Conservation (phyloP, 2,329 filamentous ascomycete genomes). For the Sporothrix dimorphospora region DNA sequence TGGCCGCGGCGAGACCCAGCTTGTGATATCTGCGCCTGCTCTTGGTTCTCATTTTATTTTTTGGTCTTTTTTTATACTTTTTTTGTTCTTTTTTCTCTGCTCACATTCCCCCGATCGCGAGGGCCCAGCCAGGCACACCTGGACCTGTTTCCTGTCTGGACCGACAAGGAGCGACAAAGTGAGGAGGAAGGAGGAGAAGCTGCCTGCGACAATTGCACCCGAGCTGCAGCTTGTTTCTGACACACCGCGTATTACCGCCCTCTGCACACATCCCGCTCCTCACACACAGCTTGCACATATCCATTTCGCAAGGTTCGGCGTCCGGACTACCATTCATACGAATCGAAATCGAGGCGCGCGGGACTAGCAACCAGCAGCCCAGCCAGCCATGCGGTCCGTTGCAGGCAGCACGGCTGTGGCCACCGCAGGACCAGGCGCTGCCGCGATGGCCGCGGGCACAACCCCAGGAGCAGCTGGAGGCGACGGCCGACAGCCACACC, state of each 20-base stretch:
- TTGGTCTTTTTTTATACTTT: background rate
- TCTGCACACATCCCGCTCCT: conserved; percentile 12
- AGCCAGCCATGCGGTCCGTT: conserved; percentile 19
- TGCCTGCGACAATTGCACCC: conserved; percentile 25
- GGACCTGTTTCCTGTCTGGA: background rate
- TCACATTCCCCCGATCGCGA: conserved; percentile 13
- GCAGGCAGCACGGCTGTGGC: conserved; percentile 21
- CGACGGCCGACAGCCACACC: conserved; percentile 15
- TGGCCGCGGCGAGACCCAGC: conserved; percentile 22
- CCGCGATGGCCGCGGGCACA: background rate
- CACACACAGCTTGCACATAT: background rate
- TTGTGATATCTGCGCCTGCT: conserved; percentile 23
- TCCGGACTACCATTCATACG: conserved; percentile 19
- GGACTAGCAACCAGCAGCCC: background rate
- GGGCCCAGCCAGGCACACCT: conserved; percentile 13
- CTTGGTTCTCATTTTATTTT: background rate
- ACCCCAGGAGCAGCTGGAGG: conserved; percentile 2
- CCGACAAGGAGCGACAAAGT: conserved; percentile 14
- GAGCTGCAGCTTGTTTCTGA: conserved; percentile 18
- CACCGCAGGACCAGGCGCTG: background rate
- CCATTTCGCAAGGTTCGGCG: conserved; percentile 12
- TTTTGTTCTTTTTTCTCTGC: background rate
- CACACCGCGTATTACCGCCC: conserved; percentile 4
- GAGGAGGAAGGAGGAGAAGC: conserved; percentile 22
- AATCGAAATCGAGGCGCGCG: conserved; percentile 11